Base-by-base conservation (phyloP, 768 basidiomycete genomes). In the Trametes punicea region DNA sequence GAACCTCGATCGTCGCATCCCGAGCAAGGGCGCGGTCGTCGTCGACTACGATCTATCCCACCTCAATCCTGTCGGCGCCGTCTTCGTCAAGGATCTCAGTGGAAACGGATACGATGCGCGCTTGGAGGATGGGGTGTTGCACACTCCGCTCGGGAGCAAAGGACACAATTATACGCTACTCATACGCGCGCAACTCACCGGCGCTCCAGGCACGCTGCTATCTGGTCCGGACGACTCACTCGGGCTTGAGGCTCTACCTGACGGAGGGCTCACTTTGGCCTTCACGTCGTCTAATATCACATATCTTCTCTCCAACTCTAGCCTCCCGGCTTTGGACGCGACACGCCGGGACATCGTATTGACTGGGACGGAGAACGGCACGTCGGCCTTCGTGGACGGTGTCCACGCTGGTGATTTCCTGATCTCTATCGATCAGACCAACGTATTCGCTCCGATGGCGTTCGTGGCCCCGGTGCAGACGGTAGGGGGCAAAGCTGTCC, bases 141-240 rank as follows among this genome's bases (percentile, higher is more conserved):
- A 40, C 6, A 66, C 65, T 13, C 63, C 65, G 38, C 50, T 66
- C 34, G 65, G 61, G 15, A 62, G 63, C 57, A 64, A 62, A 44
- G 65, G 65, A 15, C 59, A 53, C 44, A 60, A 64, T 46, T 66
- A 66, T 38, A 66, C 65, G n/a, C 50, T 66, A 26, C 59, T 60
- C 30, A 30, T 66, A 25, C 55, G 55, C 41, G 53, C 49, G 26
- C 39, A 20, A 38, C 33, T 53, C 11, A 13, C 40, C n/a, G 42
- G 42, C 8, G 25, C 57, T 21, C 44, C 59, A 18, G 60, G 52
- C 29, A 51, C 50, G 27, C 36, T 65, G 48, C 62, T 65, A 8
- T 41, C 55, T 6, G 63, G 61, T 10, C 65, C 65, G 11, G 63
- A 60, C 29, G 51, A 55, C 41, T 56, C 63, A 1, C 60, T 64